These are phyloP conservation scores for Annulohypoxylon moriforme DNA, from an alignment of 495 filamentous ascomycete genomes.

Conservation along the genomic window DNA sequence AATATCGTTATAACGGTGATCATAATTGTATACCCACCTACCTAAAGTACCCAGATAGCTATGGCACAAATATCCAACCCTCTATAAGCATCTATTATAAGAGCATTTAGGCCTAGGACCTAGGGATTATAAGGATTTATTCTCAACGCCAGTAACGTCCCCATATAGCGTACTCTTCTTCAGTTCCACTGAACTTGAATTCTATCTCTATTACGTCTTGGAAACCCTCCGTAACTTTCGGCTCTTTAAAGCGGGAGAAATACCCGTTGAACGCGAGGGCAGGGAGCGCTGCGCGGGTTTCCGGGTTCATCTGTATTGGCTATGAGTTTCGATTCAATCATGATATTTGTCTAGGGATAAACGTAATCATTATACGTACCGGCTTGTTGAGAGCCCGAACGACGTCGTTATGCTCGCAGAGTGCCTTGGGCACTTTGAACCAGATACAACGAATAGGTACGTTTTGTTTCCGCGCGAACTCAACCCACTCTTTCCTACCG, in stretches of 20 bases:
- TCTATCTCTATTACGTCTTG: constrained; percentile 76
- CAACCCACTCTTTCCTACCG: constrained; percentile 78
- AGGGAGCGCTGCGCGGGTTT: constrained; percentile 78
- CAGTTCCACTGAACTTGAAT: constrained; percentile 65
- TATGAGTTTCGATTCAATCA: neutral
- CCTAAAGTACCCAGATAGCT: too few relatives aligned
- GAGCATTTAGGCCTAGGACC: neutral
- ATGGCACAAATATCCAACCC: neutral
- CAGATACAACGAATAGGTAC: constrained; percentile 87
- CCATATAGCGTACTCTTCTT: constrained; percentile 73
- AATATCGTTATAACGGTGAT: neutral
- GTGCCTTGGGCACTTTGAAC: constrained; percentile 75
- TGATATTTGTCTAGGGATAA: neutral
- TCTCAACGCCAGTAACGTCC: constrained; percentile 76
- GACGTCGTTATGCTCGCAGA: constrained; percentile 92
- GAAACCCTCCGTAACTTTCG: constrained; percentile 82
- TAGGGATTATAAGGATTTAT: neutral
- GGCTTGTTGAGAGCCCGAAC: constrained; percentile 78
- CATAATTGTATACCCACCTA: too few relatives aligned
- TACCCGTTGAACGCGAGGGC: constrained; percentile 83
- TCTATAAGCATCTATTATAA: neutral
- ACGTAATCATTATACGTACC: constrained; percentile 49
- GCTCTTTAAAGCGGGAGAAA: constrained; percentile 73
- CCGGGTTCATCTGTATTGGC: constrained; percentile 75
- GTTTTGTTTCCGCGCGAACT: constrained; percentile 73